phyloP scores from a whole-genome alignment of 345 rosid genomes.

The Durio zibethinus region DNA sequence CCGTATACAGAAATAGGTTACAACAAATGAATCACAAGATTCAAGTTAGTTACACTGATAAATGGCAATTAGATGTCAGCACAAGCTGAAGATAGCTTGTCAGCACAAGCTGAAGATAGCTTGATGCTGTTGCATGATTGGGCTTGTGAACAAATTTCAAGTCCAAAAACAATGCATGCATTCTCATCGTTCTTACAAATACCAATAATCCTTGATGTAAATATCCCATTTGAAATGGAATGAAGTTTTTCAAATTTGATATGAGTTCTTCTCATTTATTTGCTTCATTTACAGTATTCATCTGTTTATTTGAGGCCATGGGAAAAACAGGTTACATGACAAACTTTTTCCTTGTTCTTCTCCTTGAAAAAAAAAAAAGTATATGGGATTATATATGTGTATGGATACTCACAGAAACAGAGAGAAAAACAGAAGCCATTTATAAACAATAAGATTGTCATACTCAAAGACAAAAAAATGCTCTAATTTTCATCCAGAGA shows the following conservation, averaged over 20 bases:
- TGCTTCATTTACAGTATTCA: not conserved
- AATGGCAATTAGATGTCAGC: constrained; percentile 27
- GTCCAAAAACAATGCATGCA: not conserved
- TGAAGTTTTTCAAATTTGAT: not conserved
- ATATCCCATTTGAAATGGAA: constrained; percentile 12
- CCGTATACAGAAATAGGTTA: constrained; percentile 14
- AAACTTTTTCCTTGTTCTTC: not conserved
- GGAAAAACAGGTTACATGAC: not conserved
- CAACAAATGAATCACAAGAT: constrained; percentile 12
- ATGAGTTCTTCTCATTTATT: not conserved
- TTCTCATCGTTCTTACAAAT: not conserved
- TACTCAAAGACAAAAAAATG: not conserved
- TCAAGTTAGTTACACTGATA: constrained; percentile 15
- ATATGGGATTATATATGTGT: not conserved
- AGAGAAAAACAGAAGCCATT: not conserved
- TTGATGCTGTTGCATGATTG: constrained; percentile 25
- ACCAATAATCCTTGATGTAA: not conserved
- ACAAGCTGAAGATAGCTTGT: constrained; percentile 53
- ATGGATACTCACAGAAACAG: not conserved
- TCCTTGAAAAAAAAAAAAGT: not conserved
- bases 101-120: constrained; percentile 51
- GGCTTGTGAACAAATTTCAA: constrained; percentile 14
- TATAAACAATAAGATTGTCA: not conserved
- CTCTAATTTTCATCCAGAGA: not conserved
- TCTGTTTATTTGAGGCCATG: not conserved